phyloP scores from a whole-genome alignment of 2,329 filamentous ascomycete genomes.

The Hypoxylon sp. region DNA sequence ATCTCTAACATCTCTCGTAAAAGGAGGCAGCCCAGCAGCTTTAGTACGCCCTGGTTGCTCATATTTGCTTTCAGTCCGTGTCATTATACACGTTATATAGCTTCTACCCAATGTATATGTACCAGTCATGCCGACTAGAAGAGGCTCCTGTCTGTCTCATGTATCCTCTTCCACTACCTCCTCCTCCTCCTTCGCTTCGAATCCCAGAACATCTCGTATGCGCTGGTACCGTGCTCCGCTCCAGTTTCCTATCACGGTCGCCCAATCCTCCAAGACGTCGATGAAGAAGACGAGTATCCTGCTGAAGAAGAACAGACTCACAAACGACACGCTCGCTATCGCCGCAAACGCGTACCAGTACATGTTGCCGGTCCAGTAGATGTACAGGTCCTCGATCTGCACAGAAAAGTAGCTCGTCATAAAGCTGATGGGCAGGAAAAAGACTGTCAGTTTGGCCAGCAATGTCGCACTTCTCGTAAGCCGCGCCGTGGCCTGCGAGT shows the following conservation, averaged over 20 bases:
- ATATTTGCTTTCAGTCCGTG: no score
- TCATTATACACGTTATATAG: no score
- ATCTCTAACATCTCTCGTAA: no score
- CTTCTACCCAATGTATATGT: no score
- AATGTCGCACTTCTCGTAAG: constrained; percentile 76
- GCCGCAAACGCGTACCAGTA: constrained; percentile 76
- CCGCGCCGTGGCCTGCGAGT: constrained; percentile 74
- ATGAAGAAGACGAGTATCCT: constrained; percentile 56
- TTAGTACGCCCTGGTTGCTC: no score
- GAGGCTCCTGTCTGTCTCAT: constrained; percentile 5
- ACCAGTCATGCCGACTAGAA: no score
- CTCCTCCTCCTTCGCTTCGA: constrained; percentile 30
- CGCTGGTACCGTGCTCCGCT: constrained; percentile 14
- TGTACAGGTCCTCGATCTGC: constrained; percentile 64
- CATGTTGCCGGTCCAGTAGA: constrained; percentile 64
- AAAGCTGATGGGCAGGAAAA: constrained; percentile 77
- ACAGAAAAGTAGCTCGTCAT: constrained; percentile 79
- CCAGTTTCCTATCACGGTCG: constrained; percentile 37
- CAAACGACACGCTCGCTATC: constrained; percentile 66
- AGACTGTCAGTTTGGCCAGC: constrained; percentile 76
- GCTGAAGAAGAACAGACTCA: constrained; percentile 64
- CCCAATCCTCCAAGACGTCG: constrained; percentile 53
- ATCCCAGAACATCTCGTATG: constrained; percentile 12
- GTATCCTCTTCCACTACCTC: constrained; percentile 22
- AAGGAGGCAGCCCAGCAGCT: no score